A percentile compares a stretch with the other conserved stretches of the same genome.
These are phyloP conservation scores for Eucalyptus erythrocorys DNA, from an alignment of 345 rosid species.

Conservation along the genomic window DNA sequence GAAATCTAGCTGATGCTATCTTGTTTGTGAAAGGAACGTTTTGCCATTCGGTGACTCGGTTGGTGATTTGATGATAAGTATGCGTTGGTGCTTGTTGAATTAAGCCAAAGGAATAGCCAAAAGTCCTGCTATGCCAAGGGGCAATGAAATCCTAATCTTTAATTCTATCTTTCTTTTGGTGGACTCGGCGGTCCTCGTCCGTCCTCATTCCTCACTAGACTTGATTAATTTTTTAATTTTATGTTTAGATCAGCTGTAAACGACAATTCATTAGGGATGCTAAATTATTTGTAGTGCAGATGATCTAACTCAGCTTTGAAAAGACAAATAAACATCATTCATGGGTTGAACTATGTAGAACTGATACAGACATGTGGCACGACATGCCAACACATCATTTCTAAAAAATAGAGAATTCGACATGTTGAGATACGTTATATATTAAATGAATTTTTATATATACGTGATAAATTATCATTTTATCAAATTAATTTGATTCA, in stretches of 20 bases:
- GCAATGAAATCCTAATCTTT: too few relatives aligned
- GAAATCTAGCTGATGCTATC: not conserved
- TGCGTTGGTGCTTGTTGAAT: not conserved
- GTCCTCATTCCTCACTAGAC: not conserved
- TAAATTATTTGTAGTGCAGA: not conserved
- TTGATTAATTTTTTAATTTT: too few relatives aligned
- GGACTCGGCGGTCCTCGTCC: not conserved
- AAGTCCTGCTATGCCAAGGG: not conserved
- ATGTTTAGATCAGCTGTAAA: not conserved
- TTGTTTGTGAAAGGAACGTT: not conserved
- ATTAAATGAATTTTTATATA: too few relatives aligned
- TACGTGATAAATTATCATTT: too few relatives aligned
- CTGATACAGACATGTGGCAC: fast-evolving
- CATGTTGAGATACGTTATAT: fast-evolving
- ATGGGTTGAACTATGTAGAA: too few relatives aligned
- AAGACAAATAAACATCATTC: not conserved
- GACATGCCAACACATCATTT: fast-evolving
- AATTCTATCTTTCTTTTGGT: not conserved
- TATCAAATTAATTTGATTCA: too few relatives aligned
- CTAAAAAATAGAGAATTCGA: fast-evolving
- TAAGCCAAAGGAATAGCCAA: not conserved
- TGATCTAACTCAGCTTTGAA: not conserved
- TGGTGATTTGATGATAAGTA: not conserved
- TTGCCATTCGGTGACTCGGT: not conserved
- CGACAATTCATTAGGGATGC: not conserved